These are phyloP conservation scores for Mycena indigotica DNA, from an alignment of 768 basidiomycete genomes.

Conservation along the genomic window DNA sequence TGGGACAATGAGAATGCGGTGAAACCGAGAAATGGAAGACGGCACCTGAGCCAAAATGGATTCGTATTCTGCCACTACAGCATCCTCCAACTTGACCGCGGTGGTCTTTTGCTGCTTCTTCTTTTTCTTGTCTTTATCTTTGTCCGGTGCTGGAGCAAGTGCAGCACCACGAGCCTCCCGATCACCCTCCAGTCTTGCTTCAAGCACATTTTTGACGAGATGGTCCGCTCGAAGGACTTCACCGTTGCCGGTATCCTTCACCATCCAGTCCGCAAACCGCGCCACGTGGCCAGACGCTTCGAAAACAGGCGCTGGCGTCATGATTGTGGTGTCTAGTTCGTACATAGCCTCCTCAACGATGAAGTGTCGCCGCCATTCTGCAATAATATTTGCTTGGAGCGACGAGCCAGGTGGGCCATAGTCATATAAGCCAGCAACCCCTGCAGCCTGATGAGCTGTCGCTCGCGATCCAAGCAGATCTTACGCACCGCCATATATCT, in stretches of 20 bases:
- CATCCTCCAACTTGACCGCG: conserved; percentile 74
- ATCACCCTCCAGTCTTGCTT: conserved; percentile 88
- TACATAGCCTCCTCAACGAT: conserved; percentile 99
- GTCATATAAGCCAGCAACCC: conserved; percentile 96
- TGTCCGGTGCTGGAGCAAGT: conserved; percentile 52
- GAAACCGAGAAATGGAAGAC: conserved; percentile 8
- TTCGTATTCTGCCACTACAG: conserved; percentile 77
- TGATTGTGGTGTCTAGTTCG: conserved; percentile 96
- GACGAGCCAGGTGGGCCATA: conserved; percentile 96
- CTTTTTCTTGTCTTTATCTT: conserved; percentile 63
- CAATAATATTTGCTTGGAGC: conserved; percentile 94
- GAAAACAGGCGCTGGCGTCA: conserved; percentile 93
- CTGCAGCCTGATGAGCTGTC: conserved; percentile 40
- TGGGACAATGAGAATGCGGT: not conserved
- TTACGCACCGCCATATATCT: conserved; percentile 92
- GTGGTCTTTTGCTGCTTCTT: conserved; percentile 77
- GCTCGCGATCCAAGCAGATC: conserved; percentile 3
- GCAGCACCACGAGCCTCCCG: conserved; percentile 81
- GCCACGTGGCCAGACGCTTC: conserved; percentile 98
- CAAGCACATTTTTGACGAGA: conserved; percentile 88
- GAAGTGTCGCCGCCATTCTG: conserved; percentile 96
- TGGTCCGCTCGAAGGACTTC: conserved; percentile 97
- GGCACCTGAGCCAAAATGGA: conserved; percentile 83
- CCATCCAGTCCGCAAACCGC: conserved; percentile 99
- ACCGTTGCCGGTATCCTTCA: conserved; percentile 92